These are phyloP conservation scores for Coelastrella sp. DNA, from an alignment of 139 green algal genomes.

Conservation along the genomic window DNA sequence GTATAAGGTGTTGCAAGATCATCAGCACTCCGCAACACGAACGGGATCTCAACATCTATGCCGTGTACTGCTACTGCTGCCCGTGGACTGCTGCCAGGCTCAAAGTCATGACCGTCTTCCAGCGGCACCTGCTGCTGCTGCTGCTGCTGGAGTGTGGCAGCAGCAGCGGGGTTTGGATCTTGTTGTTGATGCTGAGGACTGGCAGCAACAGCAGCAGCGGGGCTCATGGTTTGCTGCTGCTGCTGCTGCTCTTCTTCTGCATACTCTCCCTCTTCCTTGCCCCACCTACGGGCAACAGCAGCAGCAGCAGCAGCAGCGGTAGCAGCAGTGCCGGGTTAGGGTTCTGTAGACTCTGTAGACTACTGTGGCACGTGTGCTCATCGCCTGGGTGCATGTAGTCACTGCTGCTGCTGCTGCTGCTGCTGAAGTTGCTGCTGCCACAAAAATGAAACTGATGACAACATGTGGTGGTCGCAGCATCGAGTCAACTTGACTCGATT, in stretches of 20 bases:
- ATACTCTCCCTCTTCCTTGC: conserved; percentile 47
- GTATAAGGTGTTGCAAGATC: conserved; percentile 80
- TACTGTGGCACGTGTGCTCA: too few species aligned
- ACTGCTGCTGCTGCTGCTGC: too few species aligned
- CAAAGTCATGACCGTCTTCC: conserved; percentile 56
- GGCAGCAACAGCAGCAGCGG: background rate
- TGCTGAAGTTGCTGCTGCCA: too few species aligned
- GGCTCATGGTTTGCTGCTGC: conserved; percentile 8
- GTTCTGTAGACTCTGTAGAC: too few species aligned
- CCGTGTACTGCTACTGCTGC: conserved; percentile 48
- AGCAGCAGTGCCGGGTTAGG: background rate
- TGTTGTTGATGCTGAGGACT: conserved; percentile 41
- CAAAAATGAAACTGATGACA: too few species aligned
- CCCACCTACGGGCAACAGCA: conserved; percentile 26
- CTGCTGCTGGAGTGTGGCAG: conserved; percentile 29
- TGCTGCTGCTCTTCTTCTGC: conserved; percentile 39
- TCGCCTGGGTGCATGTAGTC: too few species aligned
- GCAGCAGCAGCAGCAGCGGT: background rate
- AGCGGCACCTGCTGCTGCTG: conserved; percentile 42
- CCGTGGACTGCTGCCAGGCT: background rate
- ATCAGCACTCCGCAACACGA: conserved; percentile 71
- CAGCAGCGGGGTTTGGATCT: conserved; percentile 20
- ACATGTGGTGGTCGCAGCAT: too few species aligned
- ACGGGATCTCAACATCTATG: conserved; percentile 69
- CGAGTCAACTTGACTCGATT: too few species aligned